phyloP scores from a whole-genome alignment of 2,329 filamentous ascomycete species.

The Claviceps maximensis region DNA sequence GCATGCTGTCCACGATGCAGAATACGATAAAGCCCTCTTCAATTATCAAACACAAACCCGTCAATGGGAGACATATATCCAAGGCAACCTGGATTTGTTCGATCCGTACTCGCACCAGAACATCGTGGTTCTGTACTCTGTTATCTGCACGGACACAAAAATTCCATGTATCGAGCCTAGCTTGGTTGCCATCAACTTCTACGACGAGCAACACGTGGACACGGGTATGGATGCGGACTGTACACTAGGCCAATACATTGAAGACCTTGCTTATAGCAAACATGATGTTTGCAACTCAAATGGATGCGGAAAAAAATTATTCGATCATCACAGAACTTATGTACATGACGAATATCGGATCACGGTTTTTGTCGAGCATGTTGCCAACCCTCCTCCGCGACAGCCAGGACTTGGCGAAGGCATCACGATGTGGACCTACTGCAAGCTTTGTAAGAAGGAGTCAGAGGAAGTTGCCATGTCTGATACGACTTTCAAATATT shows the following conservation, averaged over 20 bases:
- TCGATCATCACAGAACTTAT: conserved; percentile 89
- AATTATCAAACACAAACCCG: conserved; percentile 89
- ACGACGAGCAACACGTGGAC: conserved; percentile 77
- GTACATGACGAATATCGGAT: conserved; percentile 92
- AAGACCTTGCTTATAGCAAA: conserved; percentile 70
- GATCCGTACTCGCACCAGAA: conserved; percentile 94
- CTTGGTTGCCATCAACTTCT: conserved; percentile 82
- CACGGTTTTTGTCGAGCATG: conserved; percentile 68
- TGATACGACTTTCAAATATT: conserved; percentile 91
- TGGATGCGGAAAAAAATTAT: conserved; percentile 78
- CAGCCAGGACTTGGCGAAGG: conserved; percentile 37
- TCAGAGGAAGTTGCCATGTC: conserved; percentile 87
- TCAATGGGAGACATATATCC: conserved; percentile 92
- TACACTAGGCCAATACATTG: conserved; percentile 87
- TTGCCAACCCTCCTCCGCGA: conserved; percentile 29
- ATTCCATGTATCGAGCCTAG: conserved; percentile 87
- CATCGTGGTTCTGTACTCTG: conserved; percentile 85
- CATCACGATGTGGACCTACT: conserved; percentile 96
- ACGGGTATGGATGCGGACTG: conserved; percentile 68
- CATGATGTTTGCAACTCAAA: conserved; percentile 68
- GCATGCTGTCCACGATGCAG: conserved; percentile 87
- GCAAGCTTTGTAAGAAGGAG: conserved; percentile 81
- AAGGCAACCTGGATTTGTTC: conserved; percentile 78
- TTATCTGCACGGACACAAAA: conserved; percentile 86
- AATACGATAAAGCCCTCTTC: conserved; percentile 89